phyloP scores from a whole-genome alignment of 768 basidiomycete species.

The Podaxis sp. region DNA sequence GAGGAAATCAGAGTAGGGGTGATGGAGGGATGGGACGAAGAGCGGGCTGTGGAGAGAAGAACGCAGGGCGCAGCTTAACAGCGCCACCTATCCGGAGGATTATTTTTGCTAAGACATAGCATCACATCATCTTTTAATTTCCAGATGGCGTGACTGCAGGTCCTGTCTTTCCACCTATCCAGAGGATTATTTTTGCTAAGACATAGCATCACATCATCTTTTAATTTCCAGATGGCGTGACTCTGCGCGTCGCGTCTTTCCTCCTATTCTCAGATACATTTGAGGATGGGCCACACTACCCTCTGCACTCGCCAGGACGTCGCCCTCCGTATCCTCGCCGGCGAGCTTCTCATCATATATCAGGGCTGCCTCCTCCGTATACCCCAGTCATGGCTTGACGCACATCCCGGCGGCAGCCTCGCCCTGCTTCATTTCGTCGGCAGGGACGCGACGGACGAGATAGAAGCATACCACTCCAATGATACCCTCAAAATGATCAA shows the following conservation, averaged over 20 bases:
- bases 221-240: neutral
- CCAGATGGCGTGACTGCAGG: slow-evolving; percentile 4
- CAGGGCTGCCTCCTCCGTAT: slow-evolving; percentile 58
- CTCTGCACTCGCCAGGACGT: slow-evolving; percentile 45
- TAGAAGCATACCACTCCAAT: slow-evolving; percentile 83
- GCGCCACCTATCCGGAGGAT: neutral
- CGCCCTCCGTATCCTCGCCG: slow-evolving; percentile 66
- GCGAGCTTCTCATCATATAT: slow-evolving; percentile 75
- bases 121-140: neutral
- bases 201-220: neutral
- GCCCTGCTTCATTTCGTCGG: slow-evolving; percentile 94
- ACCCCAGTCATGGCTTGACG: slow-evolving; percentile 70
- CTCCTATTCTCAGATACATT: slow-evolving; percentile 1
- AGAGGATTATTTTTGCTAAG: too few species aligned
- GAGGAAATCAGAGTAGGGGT: neutral
- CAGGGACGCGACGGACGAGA: slow-evolving; percentile 91
- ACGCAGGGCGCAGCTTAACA: neutral
- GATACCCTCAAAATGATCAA: slow-evolving; percentile 51
- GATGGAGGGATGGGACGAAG: neutral
- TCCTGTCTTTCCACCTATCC: slow-evolving; percentile 5
- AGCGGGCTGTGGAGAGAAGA: neutral
- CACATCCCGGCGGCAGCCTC: slow-evolving; percentile 87
- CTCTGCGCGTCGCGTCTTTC: slow-evolving; percentile 2
- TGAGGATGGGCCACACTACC: slow-evolving; percentile 22
- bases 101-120: slow-evolving; percentile 2